A percentile compares a stretch with the other conserved stretches of the same genome.
Evolutionary conservation across 192 early-diverging fungal genomes (phyloP).

Genomic region (Coemansia guatemalensis): DNA sequence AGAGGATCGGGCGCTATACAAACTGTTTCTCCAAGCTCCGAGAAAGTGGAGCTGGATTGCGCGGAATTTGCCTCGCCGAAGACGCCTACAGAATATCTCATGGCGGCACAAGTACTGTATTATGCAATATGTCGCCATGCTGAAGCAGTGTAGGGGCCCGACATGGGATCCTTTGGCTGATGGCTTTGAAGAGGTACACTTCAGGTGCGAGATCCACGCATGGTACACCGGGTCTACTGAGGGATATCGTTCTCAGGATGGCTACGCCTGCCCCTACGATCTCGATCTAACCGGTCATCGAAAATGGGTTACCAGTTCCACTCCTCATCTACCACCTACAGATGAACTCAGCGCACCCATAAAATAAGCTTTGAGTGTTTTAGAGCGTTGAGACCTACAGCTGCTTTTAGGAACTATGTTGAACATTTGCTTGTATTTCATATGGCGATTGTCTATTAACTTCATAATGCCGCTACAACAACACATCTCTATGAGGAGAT

Average conservation of each 20-base stretch:
- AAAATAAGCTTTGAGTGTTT: too few relatives aligned
- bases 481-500: not conserved
- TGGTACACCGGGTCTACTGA: slow-evolving; percentile 20
- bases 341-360: too few relatives aligned
- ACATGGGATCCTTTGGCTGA: slow-evolving; percentile 41
- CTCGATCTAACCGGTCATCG: slow-evolving; percentile 26
- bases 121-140: slow-evolving; percentile 23
- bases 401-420: not conserved
- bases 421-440: not conserved
- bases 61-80: slow-evolving; percentile 9
- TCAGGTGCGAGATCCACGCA: slow-evolving; percentile 35
- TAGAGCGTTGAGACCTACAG: too few relatives aligned
- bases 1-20: slow-evolving; percentile 32
- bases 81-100: not conserved
- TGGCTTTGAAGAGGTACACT: slow-evolving; percentile 37
- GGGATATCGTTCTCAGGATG: slow-evolving; percentile 36
- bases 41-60: slow-evolving; percentile 16
- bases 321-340: too few relatives aligned
- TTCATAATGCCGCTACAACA: not conserved
- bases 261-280: slow-evolving; percentile 23
- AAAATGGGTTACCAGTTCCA: not conserved
- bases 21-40: slow-evolving; percentile 3
- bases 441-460: not conserved
- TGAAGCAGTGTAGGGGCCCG: slow-evolving; percentile 19
- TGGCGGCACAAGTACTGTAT: slow-evolving; percentile 11